Base-by-base conservation (phyloP, 768 basidiomycete species). In the Kwoniella bestiolae region DNA sequence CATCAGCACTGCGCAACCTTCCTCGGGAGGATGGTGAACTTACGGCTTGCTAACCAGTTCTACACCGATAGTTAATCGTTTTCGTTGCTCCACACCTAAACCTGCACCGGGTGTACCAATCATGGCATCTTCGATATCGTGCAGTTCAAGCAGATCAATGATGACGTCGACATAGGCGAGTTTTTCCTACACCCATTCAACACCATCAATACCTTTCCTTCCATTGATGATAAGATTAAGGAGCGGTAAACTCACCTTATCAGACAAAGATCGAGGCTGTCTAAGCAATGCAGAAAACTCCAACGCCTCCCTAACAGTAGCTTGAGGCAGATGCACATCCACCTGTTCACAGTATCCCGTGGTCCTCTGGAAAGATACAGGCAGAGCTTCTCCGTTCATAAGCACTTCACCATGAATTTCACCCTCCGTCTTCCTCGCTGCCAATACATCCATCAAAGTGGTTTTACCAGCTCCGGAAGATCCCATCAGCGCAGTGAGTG, bases 401-500 rank as follows among this genome's bases (percentile, higher is more conserved):
- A 83, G 67, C 55, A 83, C 80, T 57, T 82, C 77, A 11, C 83
- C 83, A 2, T 70, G 71, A 61, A 83, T 80, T 49, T 71, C 71
- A 23, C 75, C 73, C 32, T 76, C 73, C 21, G 73, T 66, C 60
- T 75, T 75, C 49, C 74, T 55, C 23, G 60, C 64, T 16, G 77
- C 73, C 26, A 79, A 60, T 5, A 76, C 77, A 50, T 76, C 73
- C 67, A 79, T 66, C 14, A 79, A 51, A 5, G 77, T 79, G 0
- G 77, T 76, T 51, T 79, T 76, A 11, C 75, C 75, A 2, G 76
- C 77, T 35, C 80, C 80, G 16, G 76, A 78, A 6, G 74, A 69
- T 3, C 92, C 92, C 91, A 94, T 92, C 9, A 94, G 84, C 0
- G 91, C 92, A 0, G 92, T 92, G 66, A 49, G 87, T 79, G 88